A percentile compares a stretch with the other conserved stretches of the same genome.
Evolutionary conservation across 2,329 filamentous ascomycete genomes (phyloP).

Genomic region (Trichoderma endophyticum): DNA sequence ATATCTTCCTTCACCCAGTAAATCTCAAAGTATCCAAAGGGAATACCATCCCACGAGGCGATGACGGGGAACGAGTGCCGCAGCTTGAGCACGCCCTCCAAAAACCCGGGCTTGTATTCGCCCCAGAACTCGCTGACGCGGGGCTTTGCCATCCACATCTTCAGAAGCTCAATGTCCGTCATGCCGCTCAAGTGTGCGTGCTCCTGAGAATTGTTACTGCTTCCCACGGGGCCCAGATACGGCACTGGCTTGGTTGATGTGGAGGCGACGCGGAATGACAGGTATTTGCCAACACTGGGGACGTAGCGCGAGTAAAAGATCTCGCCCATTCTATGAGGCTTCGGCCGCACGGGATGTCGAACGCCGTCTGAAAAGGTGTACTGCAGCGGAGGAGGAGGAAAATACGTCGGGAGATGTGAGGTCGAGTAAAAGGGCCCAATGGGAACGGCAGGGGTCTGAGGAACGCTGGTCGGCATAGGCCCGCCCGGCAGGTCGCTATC

Average conservation of each 20-base stretch:
- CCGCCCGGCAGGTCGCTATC: slow-evolving; percentile 40
- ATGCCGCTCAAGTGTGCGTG: slow-evolving; percentile 42
- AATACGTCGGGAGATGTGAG: slow-evolving; percentile 87
- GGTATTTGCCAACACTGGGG: slow-evolving; percentile 75
- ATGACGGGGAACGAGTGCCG: slow-evolving; percentile 86
- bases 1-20: slow-evolving; percentile 97
- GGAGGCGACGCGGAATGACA: slow-evolving; percentile 84
- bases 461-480: slow-evolving; percentile 36
- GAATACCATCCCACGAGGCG: slow-evolving; percentile 89
- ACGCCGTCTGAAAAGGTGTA: slow-evolving; percentile 76
- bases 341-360: slow-evolving; percentile 82
- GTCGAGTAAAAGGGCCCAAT: slow-evolving; percentile 74
- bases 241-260: slow-evolving; percentile 61
- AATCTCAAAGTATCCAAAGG: slow-evolving; percentile 95
- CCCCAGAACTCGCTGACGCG: slow-evolving; percentile 88
- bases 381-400: slow-evolving; percentile 76
- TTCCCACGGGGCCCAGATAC: slow-evolving; percentile 58
- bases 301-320: slow-evolving; percentile 88
- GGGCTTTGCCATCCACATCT: slow-evolving; percentile 84
- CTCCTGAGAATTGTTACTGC: slow-evolving; percentile 33
- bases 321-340: slow-evolving; percentile 85
- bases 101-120: slow-evolving; percentile 60
- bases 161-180: slow-evolving; percentile 60
- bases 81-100: slow-evolving; percentile 61
- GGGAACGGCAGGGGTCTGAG: slow-evolving; percentile 38